phyloP scores from a whole-genome alignment of 495 filamentous ascomycete species.

The Entonaema liquescens region DNA sequence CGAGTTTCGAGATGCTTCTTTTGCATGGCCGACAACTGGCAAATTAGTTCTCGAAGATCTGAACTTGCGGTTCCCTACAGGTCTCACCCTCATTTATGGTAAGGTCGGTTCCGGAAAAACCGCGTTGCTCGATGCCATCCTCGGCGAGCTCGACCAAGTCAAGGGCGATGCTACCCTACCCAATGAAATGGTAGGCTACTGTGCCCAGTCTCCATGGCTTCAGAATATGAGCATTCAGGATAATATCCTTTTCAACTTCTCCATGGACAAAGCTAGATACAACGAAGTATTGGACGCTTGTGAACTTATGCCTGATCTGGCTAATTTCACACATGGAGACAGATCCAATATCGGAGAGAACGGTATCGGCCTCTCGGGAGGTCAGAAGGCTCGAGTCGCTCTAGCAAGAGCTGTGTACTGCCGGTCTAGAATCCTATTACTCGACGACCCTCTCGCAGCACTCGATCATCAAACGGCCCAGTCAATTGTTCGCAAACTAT shows the following conservation, averaged over 20 bases:
- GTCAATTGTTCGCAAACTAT: constrained; percentile 71
- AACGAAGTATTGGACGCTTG: constrained; percentile 89
- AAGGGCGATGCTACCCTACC: constrained; percentile 67
- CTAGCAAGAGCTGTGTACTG: constrained; percentile 95
- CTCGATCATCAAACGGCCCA: constrained; percentile 89
- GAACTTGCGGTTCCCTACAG: constrained; percentile 65
- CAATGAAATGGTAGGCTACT: constrained; percentile 79
- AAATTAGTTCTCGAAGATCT: constrained; percentile 70
- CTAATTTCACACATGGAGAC: constrained; percentile 89
- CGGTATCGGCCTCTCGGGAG: constrained; percentile 94
- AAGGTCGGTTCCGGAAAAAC: constrained; percentile 85
- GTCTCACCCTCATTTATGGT: constrained; percentile 70
- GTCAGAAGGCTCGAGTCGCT: constrained; percentile 92
- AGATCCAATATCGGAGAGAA: constrained; percentile 94
- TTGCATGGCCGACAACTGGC: constrained; percentile 76
- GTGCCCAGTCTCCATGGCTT: constrained; percentile 86
- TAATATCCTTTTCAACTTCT: constrained; percentile 81
- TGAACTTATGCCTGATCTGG: constrained; percentile 89
- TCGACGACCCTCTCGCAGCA: constrained; percentile 95
- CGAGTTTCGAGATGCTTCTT: constrained; percentile 68
- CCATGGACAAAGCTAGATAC: constrained; percentile 82
- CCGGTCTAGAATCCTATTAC: constrained; percentile 84
- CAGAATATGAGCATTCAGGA: constrained; percentile 90
- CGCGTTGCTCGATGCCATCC: constrained; percentile 76
- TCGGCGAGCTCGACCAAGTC: constrained; percentile 78